These are phyloP conservation scores for Flaveria linearis DNA, from an alignment of 129 eudicot genomes.

Conservation along the genomic window DNA sequence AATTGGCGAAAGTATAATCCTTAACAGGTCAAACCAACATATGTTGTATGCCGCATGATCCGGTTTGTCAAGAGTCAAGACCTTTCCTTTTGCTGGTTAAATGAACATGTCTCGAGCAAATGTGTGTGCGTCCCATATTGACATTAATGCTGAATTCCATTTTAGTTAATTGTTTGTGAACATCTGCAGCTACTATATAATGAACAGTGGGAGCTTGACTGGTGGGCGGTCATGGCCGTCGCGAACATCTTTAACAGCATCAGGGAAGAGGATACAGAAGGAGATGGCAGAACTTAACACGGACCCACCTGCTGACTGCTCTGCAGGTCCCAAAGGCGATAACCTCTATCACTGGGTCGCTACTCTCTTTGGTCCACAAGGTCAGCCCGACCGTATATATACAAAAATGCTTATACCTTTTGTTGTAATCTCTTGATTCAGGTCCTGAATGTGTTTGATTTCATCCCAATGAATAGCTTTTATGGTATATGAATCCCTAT, in stretches of 20 bases:
- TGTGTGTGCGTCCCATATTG: background rate
- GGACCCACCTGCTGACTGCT: slow-evolving; percentile 77
- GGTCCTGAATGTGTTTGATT: background rate
- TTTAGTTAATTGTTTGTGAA: background rate
- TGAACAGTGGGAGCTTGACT: slow-evolving; percentile 45
- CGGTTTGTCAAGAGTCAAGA: no score
- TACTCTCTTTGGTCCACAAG: slow-evolving; percentile 85
- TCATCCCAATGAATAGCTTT: background rate
- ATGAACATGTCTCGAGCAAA: background rate
- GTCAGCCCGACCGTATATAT: slow-evolving; percentile 28
- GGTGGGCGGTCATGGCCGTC: slow-evolving; percentile 85
- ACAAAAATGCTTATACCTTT: background rate
- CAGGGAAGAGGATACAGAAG: slow-evolving; percentile 92
- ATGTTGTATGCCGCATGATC: no score
- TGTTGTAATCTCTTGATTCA: slow-evolving; percentile 1
- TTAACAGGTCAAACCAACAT: no score
- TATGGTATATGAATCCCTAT: background rate
- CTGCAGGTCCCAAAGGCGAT: slow-evolving; percentile 98
- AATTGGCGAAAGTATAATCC: no score
- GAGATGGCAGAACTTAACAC: slow-evolving; percentile 80
- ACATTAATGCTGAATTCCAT: background rate
- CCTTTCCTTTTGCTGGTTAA: no score
- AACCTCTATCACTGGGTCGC: slow-evolving; percentile 99
- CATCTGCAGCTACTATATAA: slow-evolving; percentile 8
- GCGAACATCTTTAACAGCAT: slow-evolving; percentile 72